These are phyloP conservation scores for Rhynchospora pubera DNA, from an alignment of 176 grass and related monocot genomes.

Conservation along the genomic window DNA sequence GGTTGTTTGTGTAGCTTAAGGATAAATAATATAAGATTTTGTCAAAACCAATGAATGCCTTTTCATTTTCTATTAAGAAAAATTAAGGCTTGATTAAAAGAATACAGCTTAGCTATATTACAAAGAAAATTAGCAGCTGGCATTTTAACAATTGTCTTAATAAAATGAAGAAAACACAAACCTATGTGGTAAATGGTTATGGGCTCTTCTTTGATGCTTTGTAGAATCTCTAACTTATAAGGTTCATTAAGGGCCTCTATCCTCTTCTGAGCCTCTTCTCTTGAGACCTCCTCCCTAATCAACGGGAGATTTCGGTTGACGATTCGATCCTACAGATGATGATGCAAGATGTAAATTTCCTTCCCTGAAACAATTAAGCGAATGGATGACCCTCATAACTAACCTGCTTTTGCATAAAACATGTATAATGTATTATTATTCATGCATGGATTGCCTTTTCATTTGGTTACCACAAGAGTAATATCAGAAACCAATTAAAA, in stretches of 20 bases:
- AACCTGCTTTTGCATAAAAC: slow-evolving; percentile 1
- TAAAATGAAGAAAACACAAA: slow-evolving; percentile 20
- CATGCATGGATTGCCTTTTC: neutral
- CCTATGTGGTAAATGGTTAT: slow-evolving; percentile 98
- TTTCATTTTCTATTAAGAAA: neutral
- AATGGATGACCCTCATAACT: slow-evolving; percentile 25
- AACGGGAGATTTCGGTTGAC: slow-evolving; percentile 66
- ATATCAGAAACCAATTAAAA: neutral
- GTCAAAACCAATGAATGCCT: neutral
- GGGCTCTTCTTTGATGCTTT: slow-evolving; percentile 84
- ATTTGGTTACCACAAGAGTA: neutral
- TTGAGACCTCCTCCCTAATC: slow-evolving; percentile 74
- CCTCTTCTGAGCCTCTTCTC: slow-evolving; percentile 86
- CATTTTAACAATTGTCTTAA: neutral
- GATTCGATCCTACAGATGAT: slow-evolving; percentile 77
- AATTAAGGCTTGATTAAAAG: neutral
- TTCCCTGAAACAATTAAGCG: slow-evolving; percentile 40
- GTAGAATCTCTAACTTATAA: slow-evolving; percentile 89
- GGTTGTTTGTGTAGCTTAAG: neutral
- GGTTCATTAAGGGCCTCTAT: slow-evolving; percentile 74
- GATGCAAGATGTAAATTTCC: slow-evolving; percentile 38
- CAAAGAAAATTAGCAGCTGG: neutral
- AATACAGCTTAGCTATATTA: neutral
- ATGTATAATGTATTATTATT: neutral
- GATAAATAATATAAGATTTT: neutral